Evolutionary conservation across 2,329 filamentous ascomycete species (phyloP), one percentile per base, ranked within the genome.

Genomic region (Pseudogymnoascus sp.): DNA sequence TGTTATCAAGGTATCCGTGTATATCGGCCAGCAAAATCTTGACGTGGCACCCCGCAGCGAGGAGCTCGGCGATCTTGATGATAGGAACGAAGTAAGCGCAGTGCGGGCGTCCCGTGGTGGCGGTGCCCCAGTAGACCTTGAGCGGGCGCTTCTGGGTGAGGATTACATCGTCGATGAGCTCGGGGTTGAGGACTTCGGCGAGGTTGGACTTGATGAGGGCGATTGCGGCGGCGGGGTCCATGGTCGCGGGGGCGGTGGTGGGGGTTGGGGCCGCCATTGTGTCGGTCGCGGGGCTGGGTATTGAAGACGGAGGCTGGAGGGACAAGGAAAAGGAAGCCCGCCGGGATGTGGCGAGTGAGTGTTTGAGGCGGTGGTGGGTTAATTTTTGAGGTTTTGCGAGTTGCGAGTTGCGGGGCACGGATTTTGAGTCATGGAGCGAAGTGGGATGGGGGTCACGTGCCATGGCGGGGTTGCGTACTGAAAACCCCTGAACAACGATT

Each of bases 61-160:
- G 84, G 70, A 96, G 86, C 73, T 97, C 88, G 39, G 91, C 92
- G 65, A 97, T 88, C 76, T 97, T 97, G 72, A 96, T 84, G 69
- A 89, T 87, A 5, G 92, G 87, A 8, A 94, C 88, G 65, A 96
- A 90, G 81, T 96, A 96, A 68, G 90, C 92, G 73, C 86, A 89
- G 75, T 97, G 92, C 61, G 92, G 92, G 64, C 87, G 82, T n/a
- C 91, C 91, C 0, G 91, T 95, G 13, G 90, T 91, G 15, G 90
- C 89, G 39, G 88, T 93, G 42, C 88, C 84, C 90, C 90, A 95
- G 84, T 96, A 96, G 74, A 95, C 85, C 73, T 86, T 88, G 60
- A 90, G 82, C 61, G 86, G 83, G 55, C 87, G 82, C 61, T 90
- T 86, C 73, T 89, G 82, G 64, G 85, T 85, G 66, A 88, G 75